Base-by-base conservation (phyloP, 768 basidiomycete species). In the Naganishia kalamii region DNA sequence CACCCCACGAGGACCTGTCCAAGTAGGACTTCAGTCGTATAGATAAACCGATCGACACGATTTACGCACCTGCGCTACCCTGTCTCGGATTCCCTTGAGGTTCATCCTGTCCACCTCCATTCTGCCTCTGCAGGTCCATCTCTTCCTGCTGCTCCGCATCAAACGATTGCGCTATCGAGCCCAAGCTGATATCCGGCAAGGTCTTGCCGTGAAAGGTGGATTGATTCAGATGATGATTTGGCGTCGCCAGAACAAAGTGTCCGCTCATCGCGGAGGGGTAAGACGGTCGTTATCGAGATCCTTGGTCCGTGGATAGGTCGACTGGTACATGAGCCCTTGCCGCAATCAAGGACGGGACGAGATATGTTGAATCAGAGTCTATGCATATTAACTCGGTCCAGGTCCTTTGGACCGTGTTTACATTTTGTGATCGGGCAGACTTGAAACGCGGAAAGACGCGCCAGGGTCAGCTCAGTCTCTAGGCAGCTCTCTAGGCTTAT, bases 141-240 rank as follows among this genome's bases (percentile, higher is more conserved):
- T 57, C 62, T 29, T 63, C 66, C 19, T 63, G 62, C 19, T 17
- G 62, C n/a, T 68, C 66, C 25, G 51, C 62, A 29, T 68, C 66
- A 25, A 68, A 68, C 0, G 21, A 33, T 7, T 62, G 30, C 13
- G 62, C 66, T 35, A 64, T 33, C 7, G 62, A 63, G 0, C 62
- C 66, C 7, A 68, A 29, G 29, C 62, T 59, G 43, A 68, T 33
- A 46, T 68, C 66, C 11, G 61, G 66, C 19, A 68, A 48, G 6
- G 66, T 68, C 33, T 54, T 47, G 7, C 54, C 54, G n/a, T 57
- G 37, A 12, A 57, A 40, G n/a, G 40, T 40, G 54, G 54, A 37
- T 40, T 57, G 54, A 57, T 57, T 57, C 15, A 33, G 35, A 33
- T 57, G 54, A 21, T 57, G 54, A 40, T 57, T 57, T 57, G 54